Evolutionary conservation across 495 filamentous ascomycete species (phyloP).

Genomic region (Aspergillus carlsbadensis): DNA sequence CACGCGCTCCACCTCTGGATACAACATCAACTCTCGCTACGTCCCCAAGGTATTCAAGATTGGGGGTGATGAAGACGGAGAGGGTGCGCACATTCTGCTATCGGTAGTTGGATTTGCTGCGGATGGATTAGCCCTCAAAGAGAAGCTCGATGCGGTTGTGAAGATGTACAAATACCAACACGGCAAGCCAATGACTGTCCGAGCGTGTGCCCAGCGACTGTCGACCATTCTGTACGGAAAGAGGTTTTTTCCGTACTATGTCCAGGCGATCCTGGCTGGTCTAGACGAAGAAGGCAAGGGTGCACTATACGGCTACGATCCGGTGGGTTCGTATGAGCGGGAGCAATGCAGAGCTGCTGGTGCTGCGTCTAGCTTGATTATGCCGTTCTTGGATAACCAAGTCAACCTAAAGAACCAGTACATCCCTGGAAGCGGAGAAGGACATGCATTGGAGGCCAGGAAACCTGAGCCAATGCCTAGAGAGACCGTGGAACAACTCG

Average conservation of each 20-base stretch:
- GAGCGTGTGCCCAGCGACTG: conserved; percentile 88
- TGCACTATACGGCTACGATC: conserved; percentile 95
- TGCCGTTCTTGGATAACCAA: conserved; percentile 99
- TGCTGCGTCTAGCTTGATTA: conserved; percentile 94
- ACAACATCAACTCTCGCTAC: conserved; percentile 97
- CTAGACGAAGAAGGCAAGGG: conserved; percentile 94
- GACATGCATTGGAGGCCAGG: conserved; percentile 67
- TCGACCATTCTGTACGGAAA: conserved; percentile 94
- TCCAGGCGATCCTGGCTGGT: conserved; percentile 87
- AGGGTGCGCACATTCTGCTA: conserved; percentile 79
- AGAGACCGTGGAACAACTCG: conserved; percentile 76
- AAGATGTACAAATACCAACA: conserved; percentile 98
- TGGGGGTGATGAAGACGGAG: conserved; percentile 81
- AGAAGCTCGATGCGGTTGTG: conserved; percentile 84
- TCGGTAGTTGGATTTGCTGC: conserved; percentile 95
- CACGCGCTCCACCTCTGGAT: conserved; percentile 89
- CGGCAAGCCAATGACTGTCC: conserved; percentile 87
- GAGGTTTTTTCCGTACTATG: conserved; percentile 98
- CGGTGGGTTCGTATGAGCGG: conserved; percentile 92
- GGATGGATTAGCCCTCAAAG: conserved; percentile 85
- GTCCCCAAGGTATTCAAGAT: conserved; percentile 96
- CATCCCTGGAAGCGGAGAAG: conserved; percentile 80
- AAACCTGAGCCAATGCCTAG: conserved; percentile 66
- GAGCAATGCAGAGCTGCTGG: conserved; percentile 95
- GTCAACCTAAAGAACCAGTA: conserved; percentile 99